Conservation (phyloP, 805 yeast genomes). For the Yamadazyma philogaea region DNA sequence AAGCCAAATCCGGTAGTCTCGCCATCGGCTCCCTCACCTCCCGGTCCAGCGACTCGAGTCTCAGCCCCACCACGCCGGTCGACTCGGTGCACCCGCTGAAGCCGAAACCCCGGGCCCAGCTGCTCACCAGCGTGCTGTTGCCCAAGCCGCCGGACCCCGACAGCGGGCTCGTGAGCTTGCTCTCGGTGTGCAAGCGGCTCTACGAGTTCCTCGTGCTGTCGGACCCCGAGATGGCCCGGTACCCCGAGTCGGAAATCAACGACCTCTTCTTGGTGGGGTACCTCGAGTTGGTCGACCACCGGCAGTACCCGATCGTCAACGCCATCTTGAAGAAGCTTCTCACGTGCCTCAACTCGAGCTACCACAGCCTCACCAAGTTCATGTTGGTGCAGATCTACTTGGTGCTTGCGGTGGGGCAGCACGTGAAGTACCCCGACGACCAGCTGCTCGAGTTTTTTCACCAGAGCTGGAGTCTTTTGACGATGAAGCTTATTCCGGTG, state of each 20-base stretch:
- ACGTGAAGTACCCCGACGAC: conserved; percentile 20
- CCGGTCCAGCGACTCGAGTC: neutral
- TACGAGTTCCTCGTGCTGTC: conserved; percentile 16
- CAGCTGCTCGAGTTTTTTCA: conserved; percentile 39
- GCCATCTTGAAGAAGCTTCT: conserved; percentile 21
- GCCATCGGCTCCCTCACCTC: too few species aligned
- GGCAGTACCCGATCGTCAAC: conserved; percentile 18
- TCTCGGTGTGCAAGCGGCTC: conserved; percentile 27
- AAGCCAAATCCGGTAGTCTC: too few species aligned
- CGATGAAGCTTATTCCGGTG: conserved; percentile 30
- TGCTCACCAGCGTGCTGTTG: conserved; percentile 4
- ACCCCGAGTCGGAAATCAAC: conserved; percentile 17
- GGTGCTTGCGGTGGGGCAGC: conserved; percentile 44
- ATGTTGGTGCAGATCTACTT: conserved; percentile 41
- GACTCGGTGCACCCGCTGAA: neutral
- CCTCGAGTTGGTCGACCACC: conserved; percentile 16
- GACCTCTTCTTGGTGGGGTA: conserved; percentile 35
- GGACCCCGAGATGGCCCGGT: conserved; percentile 12
- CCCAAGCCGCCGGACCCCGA: neutral
- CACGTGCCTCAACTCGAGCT: conserved; percentile 20
- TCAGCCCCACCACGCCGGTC: neutral
- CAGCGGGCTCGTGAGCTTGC: conserved; percentile 21
- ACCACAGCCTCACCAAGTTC: conserved; percentile 25
- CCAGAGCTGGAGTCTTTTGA: conserved; percentile 44
- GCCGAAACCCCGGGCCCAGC: conserved; percentile 7